Conservation (phyloP, 805 yeast species). For the Zygosaccharomyces bisporus region DNA sequence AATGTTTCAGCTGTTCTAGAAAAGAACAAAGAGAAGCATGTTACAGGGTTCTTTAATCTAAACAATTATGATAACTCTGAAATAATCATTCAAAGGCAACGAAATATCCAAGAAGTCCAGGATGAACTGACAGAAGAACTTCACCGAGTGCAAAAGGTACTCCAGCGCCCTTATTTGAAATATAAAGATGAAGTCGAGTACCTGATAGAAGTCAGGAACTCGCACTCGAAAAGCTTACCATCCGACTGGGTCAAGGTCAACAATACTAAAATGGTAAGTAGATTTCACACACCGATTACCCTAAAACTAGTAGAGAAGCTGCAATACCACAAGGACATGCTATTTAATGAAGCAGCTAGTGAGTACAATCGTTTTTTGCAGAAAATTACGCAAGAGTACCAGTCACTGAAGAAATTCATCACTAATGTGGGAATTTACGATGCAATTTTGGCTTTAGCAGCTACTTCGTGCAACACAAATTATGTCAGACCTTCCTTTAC, state of each 20-base stretch:
- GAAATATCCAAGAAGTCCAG: constrained; percentile 44
- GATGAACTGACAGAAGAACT: constrained; percentile 51
- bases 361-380: constrained; percentile 36
- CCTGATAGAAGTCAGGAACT: constrained; percentile 69
- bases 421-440: constrained; percentile 54
- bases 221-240: constrained; percentile 58
- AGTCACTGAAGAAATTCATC: constrained; percentile 42
- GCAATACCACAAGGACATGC: constrained; percentile 58
- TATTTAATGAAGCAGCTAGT: constrained; percentile 24
- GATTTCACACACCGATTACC: constrained; percentile 67
- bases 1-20: constrained; percentile 51
- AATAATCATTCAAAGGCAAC: constrained; percentile 37
- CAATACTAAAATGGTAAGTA: constrained; percentile 61
- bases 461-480: constrained; percentile 47
- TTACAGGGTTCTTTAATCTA: constrained; percentile 41
- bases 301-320: constrained; percentile 48
- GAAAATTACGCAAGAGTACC: constrained; percentile 39
- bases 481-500: constrained; percentile 52
- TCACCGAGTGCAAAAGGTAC: constrained; percentile 38
- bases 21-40: constrained; percentile 44
- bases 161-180: constrained; percentile 55
- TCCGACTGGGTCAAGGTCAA: constrained; percentile 71
- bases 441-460: constrained; percentile 62
- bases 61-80: constrained; percentile 39
- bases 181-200: constrained; percentile 66